phyloP scores from a whole-genome alignment of 2,329 filamentous ascomycete genomes.

The Cephalotrichum gorgonifer region DNA sequence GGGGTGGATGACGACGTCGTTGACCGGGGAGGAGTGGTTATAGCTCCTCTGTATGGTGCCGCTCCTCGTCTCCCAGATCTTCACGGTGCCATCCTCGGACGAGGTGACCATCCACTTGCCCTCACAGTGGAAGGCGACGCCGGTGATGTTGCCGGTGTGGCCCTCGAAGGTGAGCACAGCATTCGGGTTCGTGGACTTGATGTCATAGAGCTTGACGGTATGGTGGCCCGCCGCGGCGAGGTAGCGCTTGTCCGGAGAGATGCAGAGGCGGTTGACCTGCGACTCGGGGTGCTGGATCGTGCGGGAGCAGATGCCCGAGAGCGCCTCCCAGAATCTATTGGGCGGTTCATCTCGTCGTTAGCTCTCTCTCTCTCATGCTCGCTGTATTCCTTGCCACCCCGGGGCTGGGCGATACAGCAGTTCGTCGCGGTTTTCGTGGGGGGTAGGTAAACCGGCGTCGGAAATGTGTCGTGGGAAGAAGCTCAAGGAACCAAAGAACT shows the following conservation, averaged over 20 bases:
- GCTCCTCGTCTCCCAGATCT: constrained; percentile 89
- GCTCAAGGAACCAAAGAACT: too few relatives aligned
- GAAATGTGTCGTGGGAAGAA: neutral
- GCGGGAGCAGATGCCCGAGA: constrained; percentile 94
- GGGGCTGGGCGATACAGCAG: constrained; percentile 2
- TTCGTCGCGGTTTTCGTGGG: neutral
- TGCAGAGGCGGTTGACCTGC: constrained; percentile 95
- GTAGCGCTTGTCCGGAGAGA: constrained; percentile 95
- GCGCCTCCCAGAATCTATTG: constrained; percentile 88
- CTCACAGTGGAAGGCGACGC: constrained; percentile 95
- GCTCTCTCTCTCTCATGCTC: neutral
- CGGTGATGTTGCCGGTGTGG: constrained; percentile 91
- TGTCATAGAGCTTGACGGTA: constrained; percentile 95
- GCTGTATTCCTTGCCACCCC: too few relatives aligned
- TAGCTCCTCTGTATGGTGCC: constrained; percentile 89
- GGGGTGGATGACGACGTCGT: constrained; percentile 98
- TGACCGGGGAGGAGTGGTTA: constrained; percentile 77
- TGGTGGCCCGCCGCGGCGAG: constrained; percentile 72
- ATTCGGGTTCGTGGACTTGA: constrained; percentile 95
- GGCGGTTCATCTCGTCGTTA: neutral
- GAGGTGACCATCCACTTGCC: constrained; percentile 99
- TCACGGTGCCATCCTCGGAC: constrained; percentile 91
- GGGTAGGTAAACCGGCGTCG: neutral
- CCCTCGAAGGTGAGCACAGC: constrained; percentile 90
- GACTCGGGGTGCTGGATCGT: constrained; percentile 98